Base-by-base conservation (phyloP, 2,329 filamentous ascomycete species). In the Nakataea oryzae region DNA sequence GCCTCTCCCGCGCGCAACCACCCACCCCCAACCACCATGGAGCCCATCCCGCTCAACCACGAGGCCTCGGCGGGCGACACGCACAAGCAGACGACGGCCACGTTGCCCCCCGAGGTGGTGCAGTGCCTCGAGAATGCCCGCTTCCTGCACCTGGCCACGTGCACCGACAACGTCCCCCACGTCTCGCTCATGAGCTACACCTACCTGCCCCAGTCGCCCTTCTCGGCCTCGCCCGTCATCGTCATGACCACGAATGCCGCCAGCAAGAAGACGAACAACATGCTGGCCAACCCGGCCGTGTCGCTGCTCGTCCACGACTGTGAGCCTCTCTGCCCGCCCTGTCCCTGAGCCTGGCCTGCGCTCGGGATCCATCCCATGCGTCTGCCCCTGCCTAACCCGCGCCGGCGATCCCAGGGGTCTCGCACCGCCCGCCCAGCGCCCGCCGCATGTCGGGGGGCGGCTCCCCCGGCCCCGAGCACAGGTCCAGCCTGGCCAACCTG, bases 161-260 rank as follows among this genome's bases (percentile, higher is more conserved):
- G 90, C 74, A 86, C 86, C 68, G 82, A 89, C 67, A 89, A 95
- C 70, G 81, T 86, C 66, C 95, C 95, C 12, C 91, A 97, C 74
- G 91, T 97, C 67, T 96, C 92, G 50, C 86, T 99, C 66, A 99
- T 99, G 95, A 97, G 96, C 80, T 97, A 97, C 79, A 97, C 95
- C 71, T 97, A 97, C 77, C 88, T 99, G 27, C 89, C 92, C 54
- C 86, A 82, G 7, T 90, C 89, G 21, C 87, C 86, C 54, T 88
- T 86, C 74, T 82, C 84, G 54, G 71, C 81, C 60, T 76, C 78
- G n/a, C 88, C 91, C n/a, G 89, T 92, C 66, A 96, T 97, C 71
- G 89, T 97, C 80, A 93, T 93, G 89, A 97, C 95, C 62, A 96
- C 89, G 57, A 91, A 91, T 68, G 86, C 87, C 1, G 84, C 86